These are phyloP conservation scores for Aphanomyces cochlioides DNA, from an alignment of 352 stramenopile species.

Conservation along the genomic window DNA sequence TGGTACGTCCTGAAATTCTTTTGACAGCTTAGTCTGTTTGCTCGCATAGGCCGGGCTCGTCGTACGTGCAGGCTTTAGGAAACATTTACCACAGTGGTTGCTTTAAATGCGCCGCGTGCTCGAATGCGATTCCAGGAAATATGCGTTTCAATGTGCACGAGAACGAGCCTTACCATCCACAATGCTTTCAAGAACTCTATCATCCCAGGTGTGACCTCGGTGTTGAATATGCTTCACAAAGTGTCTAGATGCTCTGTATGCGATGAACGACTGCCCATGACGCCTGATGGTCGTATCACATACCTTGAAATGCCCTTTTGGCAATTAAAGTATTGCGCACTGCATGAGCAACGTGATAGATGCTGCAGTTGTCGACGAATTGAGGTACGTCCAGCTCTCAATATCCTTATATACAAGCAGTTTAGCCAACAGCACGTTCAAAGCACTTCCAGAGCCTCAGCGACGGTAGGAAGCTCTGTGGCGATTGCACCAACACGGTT, in stretches of 20 bases:
- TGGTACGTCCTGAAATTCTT: constrained; percentile 34
- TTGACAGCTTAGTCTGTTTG: constrained; percentile 32
- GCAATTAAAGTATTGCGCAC: constrained; percentile 55
- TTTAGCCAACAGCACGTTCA: constrained; percentile 35
- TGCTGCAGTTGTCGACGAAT: constrained; percentile 72
- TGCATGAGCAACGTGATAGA: constrained; percentile 56
- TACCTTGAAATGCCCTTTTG: constrained; percentile 68
- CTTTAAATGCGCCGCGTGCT: constrained; percentile 48
- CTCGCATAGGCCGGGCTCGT: constrained; percentile 27
- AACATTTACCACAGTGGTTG: constrained; percentile 48
- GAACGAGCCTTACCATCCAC: constrained; percentile 58
- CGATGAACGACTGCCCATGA: constrained; percentile 52
- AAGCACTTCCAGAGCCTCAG: constrained; percentile 55
- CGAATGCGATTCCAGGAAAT: constrained; percentile 36
- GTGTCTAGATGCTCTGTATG: constrained; percentile 56
- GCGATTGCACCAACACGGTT: constrained; percentile 54
- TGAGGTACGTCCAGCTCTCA: constrained; percentile 37
- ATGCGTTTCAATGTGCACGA: constrained; percentile 53
- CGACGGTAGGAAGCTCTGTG: constrained; percentile 63
- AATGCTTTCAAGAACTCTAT: constrained; percentile 64
- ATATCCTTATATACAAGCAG: constrained; percentile 21
- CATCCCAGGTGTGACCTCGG: constrained; percentile 41
- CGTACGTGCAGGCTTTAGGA: constrained; percentile 39
- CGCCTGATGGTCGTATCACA: constrained; percentile 45
- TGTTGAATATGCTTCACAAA: background rate